phyloP scores from a whole-genome alignment of 2,329 filamentous ascomycete species.

The Exophiala lecanii-corni region DNA sequence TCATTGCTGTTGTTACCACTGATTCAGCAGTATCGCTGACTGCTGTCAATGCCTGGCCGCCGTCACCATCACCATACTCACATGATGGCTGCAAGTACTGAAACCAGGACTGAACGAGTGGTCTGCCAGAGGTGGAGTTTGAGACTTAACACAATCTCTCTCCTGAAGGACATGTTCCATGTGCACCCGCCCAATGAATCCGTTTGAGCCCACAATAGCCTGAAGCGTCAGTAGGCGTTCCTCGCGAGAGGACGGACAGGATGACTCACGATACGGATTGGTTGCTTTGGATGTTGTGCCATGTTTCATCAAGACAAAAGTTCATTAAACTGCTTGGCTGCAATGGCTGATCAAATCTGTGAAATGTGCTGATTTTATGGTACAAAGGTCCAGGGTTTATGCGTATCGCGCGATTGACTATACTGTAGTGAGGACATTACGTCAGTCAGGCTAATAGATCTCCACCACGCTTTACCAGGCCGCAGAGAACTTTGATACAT shows the following conservation, averaged over 20 bases:
- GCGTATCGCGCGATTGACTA: too few species aligned
- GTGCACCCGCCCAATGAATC: slow-evolving; percentile 8
- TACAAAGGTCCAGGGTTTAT: too few species aligned
- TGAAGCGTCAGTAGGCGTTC: slow-evolving; percentile 1
- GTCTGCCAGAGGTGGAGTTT: neutral
- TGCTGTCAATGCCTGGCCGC: neutral
- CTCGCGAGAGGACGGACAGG: neutral
- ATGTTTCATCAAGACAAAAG: too few species aligned
- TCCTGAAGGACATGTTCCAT: slow-evolving; percentile 9
- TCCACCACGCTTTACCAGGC: too few species aligned
- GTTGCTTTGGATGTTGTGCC: too few species aligned
- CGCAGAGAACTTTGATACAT: too few species aligned
- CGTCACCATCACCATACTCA: neutral
- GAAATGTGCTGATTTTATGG: too few species aligned
- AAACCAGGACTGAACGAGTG: neutral
- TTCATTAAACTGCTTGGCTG: too few species aligned
- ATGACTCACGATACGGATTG: neutral
- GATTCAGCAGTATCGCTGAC: neutral
- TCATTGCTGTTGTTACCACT: neutral
- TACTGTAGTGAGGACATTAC: too few species aligned
- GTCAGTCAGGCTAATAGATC: too few species aligned
- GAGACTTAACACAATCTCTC: neutral
- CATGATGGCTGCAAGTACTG: slow-evolving; percentile 2
- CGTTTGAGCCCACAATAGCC: slow-evolving; percentile 7
- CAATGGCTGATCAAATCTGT: too few species aligned